Conservation (phyloP, 2,329 filamentous ascomycete species). For the Botrytis pseudocinerea region DNA sequence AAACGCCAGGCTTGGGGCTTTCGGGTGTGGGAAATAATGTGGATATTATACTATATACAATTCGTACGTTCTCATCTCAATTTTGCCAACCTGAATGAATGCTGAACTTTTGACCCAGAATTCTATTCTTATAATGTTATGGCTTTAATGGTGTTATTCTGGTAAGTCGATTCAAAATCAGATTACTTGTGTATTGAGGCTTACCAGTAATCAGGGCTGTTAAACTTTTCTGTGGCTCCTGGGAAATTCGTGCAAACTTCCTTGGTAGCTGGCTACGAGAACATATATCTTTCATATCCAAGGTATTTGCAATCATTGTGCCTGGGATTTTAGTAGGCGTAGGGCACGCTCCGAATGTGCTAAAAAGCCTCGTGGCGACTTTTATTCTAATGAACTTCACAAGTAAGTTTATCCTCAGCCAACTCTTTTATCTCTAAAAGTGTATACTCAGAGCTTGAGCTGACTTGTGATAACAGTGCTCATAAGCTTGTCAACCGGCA, state of each 20-base stretch:
- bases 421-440: not conserved
- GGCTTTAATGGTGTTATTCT: constrained; percentile 49
- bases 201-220: constrained; percentile 40
- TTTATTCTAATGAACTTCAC: constrained; percentile 44
- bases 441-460: not conserved
- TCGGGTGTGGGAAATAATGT: constrained; percentile 45
- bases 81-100: not conserved
- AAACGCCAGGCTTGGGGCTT: constrained; percentile 47
- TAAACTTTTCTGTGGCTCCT: constrained; percentile 43
- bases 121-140: constrained; percentile 54
- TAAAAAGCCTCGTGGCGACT: constrained; percentile 37
- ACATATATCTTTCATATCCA: constrained; percentile 39
- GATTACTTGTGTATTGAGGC: not conserved
- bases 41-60: constrained; percentile 50
- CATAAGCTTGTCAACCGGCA: constrained; percentile 43
- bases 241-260: constrained; percentile 36
- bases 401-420: constrained; percentile 40
- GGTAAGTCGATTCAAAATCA: constrained; percentile 40
- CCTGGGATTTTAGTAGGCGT: constrained; percentile 43
- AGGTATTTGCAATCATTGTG: constrained; percentile 43
- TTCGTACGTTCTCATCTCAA: constrained; percentile 44
- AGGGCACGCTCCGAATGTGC: constrained; percentile 39
- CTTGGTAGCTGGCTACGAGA: constrained; percentile 37
- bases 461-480: constrained; percentile 42
- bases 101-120: constrained; percentile 41